These are phyloP conservation scores for Lactuca saligna DNA, from an alignment of 129 eudicot genomes.

Conservation along the genomic window DNA sequence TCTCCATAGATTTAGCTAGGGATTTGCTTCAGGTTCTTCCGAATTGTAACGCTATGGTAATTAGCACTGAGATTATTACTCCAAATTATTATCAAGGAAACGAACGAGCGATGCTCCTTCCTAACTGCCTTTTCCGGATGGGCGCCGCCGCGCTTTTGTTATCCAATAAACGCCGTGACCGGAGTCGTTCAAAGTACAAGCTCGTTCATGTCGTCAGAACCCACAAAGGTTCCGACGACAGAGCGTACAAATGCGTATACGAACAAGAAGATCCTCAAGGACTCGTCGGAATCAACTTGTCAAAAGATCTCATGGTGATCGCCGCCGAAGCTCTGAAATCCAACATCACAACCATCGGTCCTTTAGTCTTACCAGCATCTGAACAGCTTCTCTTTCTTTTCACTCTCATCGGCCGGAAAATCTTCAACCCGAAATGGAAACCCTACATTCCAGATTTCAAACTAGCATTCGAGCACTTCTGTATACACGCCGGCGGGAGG, in stretches of 20 bases:
- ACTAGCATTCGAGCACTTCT: constrained; percentile 71
- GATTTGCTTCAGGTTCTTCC: constrained; percentile 70
- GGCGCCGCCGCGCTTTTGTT: constrained; percentile 67
- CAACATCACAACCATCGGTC: constrained; percentile 71
- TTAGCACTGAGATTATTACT: constrained; percentile 69
- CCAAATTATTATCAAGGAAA: constrained; percentile 73
- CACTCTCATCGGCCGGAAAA: constrained; percentile 60
- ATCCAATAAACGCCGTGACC: constrained; percentile 50
- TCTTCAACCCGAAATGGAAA: constrained; percentile 64
- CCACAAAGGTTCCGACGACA: constrained; percentile 67
- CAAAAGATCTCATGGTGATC: constrained; percentile 70
- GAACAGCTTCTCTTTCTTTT: constrained; percentile 59
- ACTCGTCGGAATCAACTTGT: constrained; percentile 61
- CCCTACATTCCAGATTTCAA: constrained; percentile 77
- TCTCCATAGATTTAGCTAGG: constrained; percentile 65
- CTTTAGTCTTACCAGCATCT: constrained; percentile 59
- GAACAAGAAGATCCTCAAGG: constrained; percentile 72
- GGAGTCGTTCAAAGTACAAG: constrained; percentile 52
- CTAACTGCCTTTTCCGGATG: constrained; percentile 72
- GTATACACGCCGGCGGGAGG: constrained; percentile 80
- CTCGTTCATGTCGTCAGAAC: constrained; percentile 69
- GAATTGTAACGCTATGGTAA: constrained; percentile 51
- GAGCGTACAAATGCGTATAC: constrained; percentile 58
- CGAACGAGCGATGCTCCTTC: constrained; percentile 77
- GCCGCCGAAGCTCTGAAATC: constrained; percentile 69